Percentiles rank a stretch among this genome's conserved stretches.
Evolutionary conservation across 768 basidiomycete genomes (phyloP).

Genomic region (Xerocomellus intermedius): DNA sequence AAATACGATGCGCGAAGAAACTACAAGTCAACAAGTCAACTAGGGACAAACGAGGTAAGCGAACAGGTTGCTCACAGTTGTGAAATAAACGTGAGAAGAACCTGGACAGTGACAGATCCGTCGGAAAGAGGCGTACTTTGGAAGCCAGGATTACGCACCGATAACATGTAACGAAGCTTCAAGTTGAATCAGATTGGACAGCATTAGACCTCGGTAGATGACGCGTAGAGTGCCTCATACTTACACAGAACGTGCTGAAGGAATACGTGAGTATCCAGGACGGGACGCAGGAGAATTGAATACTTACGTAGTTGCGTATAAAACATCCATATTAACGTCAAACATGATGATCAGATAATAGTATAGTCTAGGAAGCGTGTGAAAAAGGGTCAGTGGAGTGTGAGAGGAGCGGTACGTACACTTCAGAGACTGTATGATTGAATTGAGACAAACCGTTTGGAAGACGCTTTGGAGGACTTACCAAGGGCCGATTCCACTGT

Average conservation of each 20-base stretch:
- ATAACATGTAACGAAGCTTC: slow-evolving; percentile 29
- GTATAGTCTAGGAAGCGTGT: slow-evolving; percentile 25
- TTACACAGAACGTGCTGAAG: slow-evolving; percentile 31
- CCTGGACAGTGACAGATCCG: slow-evolving; percentile 5
- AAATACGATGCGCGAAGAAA: slow-evolving; percentile 26
- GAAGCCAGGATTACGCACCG: slow-evolving; percentile 10
- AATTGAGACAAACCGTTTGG: slow-evolving; percentile 3
- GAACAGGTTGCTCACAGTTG: slow-evolving; percentile 20
- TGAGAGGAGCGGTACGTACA: slow-evolving; percentile 20
- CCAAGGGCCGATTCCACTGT: slow-evolving; percentile 27
- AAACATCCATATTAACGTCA: slow-evolving; percentile 19
- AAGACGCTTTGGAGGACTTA: slow-evolving; percentile 6
- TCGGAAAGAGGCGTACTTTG: not conserved
- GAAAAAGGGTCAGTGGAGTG: not conserved
- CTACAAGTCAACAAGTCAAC: slow-evolving; percentile 10
- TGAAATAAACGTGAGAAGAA: slow-evolving; percentile 26
- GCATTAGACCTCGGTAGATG: not conserved
- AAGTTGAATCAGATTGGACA: not conserved
- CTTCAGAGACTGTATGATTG: slow-evolving; percentile 22
- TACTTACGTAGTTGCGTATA: slow-evolving; percentile 30
- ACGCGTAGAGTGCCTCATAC: slow-evolving; percentile 8
- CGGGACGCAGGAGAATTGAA: not conserved
- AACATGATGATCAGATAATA: slow-evolving; percentile 28
- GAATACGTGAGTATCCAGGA: not conserved
- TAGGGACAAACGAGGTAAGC: not conserved